A percentile compares a stretch with the other conserved stretches of the same genome.
These are phyloP conservation scores for Chernovozyma aurita DNA, from an alignment of 1,139 yeast species.

Conservation along the genomic window DNA sequence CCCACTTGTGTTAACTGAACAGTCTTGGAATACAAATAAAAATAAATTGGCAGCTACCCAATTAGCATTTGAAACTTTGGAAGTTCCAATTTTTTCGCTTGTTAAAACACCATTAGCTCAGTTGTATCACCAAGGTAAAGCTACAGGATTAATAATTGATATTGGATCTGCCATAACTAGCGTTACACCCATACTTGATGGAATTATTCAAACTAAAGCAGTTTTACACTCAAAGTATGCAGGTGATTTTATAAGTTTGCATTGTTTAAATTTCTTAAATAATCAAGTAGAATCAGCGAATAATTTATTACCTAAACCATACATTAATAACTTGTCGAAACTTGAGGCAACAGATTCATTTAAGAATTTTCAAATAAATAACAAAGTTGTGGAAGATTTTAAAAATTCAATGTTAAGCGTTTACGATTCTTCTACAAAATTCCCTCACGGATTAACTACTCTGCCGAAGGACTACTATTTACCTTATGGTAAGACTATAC, in stretches of 20 bases:
- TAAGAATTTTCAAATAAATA: constrained; percentile 41
- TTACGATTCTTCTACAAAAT: constrained; percentile 21
- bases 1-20: constrained; percentile 66
- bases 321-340: constrained; percentile 3
- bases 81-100: constrained; percentile 64
- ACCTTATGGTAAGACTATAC: constrained; percentile 38
- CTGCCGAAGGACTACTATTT: constrained; percentile 39
- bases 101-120: constrained; percentile 69
- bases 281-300: constrained; percentile 17
- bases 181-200: constrained; percentile 71
- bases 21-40: constrained; percentile 55
- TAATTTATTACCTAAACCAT: constrained; percentile 25
- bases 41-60: constrained; percentile 51
- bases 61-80: constrained; percentile 58
- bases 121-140: constrained; percentile 63
- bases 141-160: constrained; percentile 66
- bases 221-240: constrained; percentile 59
- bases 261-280: constrained; percentile 39
- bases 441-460: constrained; percentile 7
- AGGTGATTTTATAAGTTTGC: constrained; percentile 64
- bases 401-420: constrained; percentile 37
- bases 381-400: constrained; percentile 44
- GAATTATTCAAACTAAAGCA: constrained; percentile 59
- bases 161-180: constrained; percentile 58
- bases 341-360: constrained; percentile 38